These are phyloP conservation scores for Aechmea fasciata DNA, from an alignment of 176 grass and related monocot genomes.

Conservation along the genomic window DNA sequence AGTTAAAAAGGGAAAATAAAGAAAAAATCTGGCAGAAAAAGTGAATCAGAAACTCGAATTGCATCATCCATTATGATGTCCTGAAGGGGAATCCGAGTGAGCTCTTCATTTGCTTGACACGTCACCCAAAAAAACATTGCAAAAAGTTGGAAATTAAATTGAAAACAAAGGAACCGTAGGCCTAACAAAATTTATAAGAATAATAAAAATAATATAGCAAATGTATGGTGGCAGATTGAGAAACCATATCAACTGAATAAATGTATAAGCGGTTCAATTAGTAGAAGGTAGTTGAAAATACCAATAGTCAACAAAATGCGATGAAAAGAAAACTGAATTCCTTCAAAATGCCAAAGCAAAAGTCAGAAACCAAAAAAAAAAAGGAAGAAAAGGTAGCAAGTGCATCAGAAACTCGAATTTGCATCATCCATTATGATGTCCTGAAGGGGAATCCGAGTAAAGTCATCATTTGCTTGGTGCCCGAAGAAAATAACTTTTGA, in stretches of 20 bases:
- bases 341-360: background rate
- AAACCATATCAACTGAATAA: no score
- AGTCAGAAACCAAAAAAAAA: background rate
- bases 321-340: no score
- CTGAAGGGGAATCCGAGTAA: conserved; percentile 99
- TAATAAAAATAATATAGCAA: no score
- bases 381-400: background rate
- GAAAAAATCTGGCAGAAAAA: background rate
- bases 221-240: no score
- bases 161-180: no score
- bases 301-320: no score
- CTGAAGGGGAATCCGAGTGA: conserved; percentile 11
- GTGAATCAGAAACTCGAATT: conserved; percentile 8
- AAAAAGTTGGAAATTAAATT: background rate
- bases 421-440: conserved; percentile 90
- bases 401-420: conserved; percentile 79
- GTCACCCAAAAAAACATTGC: background rate
- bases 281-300: no score
- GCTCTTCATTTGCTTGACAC: background rate
- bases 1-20: background rate
- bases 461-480: conserved; percentile 56
- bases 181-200: no score
- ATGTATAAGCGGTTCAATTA: no score
- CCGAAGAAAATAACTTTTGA: background rate
- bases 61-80: conserved; percentile 12